These are phyloP conservation scores for Salpingoeca rosetta DNA, from an alignment of 78 protist species.

Conservation along the genomic window DNA sequence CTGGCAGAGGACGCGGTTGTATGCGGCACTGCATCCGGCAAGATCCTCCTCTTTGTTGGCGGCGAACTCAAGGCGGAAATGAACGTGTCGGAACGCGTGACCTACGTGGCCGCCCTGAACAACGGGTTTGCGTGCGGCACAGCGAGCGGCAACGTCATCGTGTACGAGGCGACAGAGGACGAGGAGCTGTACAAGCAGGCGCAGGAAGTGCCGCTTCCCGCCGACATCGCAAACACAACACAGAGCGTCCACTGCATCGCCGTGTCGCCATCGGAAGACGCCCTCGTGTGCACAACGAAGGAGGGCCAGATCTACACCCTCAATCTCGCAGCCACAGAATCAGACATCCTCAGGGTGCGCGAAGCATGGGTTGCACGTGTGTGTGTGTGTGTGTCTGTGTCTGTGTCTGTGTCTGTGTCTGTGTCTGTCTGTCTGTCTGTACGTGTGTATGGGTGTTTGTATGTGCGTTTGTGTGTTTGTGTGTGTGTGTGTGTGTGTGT, in stretches of 20 bases:
- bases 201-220: neutral
- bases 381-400: no score
- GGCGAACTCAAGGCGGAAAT: slow-evolving; percentile 24
- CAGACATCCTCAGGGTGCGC: neutral
- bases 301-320: slow-evolving; percentile 26
- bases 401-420: no score
- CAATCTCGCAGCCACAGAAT: slow-evolving; percentile 30
- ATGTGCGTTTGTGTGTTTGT: no score
- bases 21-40: slow-evolving; percentile 41
- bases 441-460: neutral
- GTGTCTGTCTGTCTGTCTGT: neutral
- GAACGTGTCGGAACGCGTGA: neutral
- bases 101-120: neutral
- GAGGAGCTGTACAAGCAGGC: neutral
- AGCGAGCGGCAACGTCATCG: slow-evolving; percentile 15
- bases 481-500: no score
- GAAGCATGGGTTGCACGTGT: neutral
- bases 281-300: slow-evolving; percentile 18
- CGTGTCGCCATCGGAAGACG: slow-evolving; percentile 38
- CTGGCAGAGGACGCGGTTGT: slow-evolving; percentile 31
- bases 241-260: neutral
- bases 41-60: slow-evolving; percentile 36
- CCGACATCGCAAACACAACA: neutral
- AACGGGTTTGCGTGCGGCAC: slow-evolving; percentile 44
- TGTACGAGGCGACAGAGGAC: slow-evolving; percentile 35